Conservation (phyloP, 441 rosid species). For the Adansonia rubrostipa region DNA sequence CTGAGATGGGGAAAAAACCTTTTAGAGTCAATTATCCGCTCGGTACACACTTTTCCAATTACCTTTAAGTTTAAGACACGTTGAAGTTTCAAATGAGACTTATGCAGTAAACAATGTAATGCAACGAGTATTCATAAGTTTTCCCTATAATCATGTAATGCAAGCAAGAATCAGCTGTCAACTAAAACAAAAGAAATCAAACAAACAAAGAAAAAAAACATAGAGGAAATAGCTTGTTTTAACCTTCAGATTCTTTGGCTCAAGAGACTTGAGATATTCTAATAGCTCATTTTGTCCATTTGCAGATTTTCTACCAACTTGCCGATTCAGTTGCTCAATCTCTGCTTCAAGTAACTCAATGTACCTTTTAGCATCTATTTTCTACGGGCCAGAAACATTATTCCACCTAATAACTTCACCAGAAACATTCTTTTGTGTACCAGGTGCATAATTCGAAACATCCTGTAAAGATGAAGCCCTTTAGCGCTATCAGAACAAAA, state of each 20-base stretch:
- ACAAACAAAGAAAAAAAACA: not conserved
- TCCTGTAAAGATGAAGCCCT: constrained; percentile 41
- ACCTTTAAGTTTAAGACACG: no score
- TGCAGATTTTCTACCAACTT: constrained; percentile 68
- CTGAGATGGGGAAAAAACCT: no score
- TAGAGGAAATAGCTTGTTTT: constrained; percentile 21
- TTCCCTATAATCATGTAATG: not conserved
- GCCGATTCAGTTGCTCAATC: constrained; percentile 83
- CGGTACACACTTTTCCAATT: no score
- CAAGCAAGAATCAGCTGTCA: constrained; percentile 10
- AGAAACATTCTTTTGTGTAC: constrained; percentile 90
- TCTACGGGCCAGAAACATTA: constrained; percentile 84
- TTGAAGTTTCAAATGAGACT: no score
- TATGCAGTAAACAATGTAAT: not conserved
- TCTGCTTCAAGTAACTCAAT: constrained; percentile 95
- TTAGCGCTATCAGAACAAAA: not conserved
- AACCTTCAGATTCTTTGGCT: constrained; percentile 95
- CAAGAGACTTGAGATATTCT: constrained; percentile 87
- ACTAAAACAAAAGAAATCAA: constrained; percentile 14
- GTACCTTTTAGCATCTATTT: constrained; percentile 87
- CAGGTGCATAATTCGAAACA: constrained; percentile 79
- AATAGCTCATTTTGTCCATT: constrained; percentile 79
- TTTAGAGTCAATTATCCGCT: no score
- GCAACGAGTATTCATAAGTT: constrained; percentile 12
- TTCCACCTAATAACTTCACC: constrained; percentile 97